Conservation (phyloP, 139 green algal genomes). For the Chlorella sorokiniana region DNA sequence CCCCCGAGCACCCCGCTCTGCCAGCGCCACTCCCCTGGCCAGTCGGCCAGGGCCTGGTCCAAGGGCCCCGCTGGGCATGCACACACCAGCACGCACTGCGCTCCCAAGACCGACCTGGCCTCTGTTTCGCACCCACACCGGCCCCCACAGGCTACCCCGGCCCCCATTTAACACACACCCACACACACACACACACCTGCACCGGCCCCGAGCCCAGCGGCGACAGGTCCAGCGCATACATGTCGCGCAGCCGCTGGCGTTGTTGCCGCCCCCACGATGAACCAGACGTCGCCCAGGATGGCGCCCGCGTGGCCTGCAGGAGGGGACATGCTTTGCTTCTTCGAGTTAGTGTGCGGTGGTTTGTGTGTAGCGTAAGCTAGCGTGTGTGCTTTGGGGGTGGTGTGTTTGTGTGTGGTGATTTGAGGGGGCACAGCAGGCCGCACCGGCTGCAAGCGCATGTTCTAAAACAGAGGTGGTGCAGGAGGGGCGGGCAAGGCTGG, state of each 20-base stretch:
- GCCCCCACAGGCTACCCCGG: background rate
- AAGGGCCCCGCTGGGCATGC: too few relatives aligned
- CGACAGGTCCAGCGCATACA: conserved; percentile 80
- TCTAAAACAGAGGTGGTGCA: too few relatives aligned
- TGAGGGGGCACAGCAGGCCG: too few relatives aligned
- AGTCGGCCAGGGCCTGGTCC: too few relatives aligned
- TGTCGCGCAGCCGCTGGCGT: conserved; percentile 85
- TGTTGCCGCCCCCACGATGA: conserved; percentile 94
- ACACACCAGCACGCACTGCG: too few relatives aligned
- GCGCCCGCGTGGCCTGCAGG: conserved; percentile 65
- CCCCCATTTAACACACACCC: background rate
- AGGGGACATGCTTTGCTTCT: too few relatives aligned
- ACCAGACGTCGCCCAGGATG: conserved; percentile 77
- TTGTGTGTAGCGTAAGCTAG: background rate
- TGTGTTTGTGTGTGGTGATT: too few relatives aligned
- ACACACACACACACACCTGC: background rate
- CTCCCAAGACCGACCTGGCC: background rate
- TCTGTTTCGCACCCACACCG: background rate
- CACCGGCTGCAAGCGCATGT: too few relatives aligned
- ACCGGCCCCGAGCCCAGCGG: conserved; percentile 9
- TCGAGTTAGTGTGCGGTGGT: background rate
- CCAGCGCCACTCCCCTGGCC: too few relatives aligned
- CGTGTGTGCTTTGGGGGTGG: too few relatives aligned
- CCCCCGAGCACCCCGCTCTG: too few relatives aligned
- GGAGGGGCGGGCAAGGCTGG: too few relatives aligned